These are phyloP conservation scores for Pleurotus djamor DNA, from an alignment of 768 basidiomycete genomes.

Conservation along the genomic window DNA sequence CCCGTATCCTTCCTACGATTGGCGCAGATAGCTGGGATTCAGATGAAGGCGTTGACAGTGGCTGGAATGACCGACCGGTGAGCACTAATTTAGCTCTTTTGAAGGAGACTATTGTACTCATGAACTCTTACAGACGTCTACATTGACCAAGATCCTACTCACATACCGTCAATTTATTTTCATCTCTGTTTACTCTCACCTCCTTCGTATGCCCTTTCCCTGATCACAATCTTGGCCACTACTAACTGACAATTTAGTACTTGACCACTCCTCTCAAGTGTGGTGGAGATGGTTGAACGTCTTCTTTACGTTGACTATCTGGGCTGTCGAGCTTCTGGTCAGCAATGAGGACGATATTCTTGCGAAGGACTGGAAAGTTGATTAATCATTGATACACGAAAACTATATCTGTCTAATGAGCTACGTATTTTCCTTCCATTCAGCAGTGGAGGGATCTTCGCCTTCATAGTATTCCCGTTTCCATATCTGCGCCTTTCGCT, in stretches of 20 bases:
- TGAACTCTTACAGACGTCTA: constrained; percentile 61
- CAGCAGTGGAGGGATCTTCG: constrained; percentile 54
- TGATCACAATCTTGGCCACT: background rate
- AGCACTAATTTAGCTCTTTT: background rate
- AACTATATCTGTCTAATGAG: background rate
- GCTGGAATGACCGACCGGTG: constrained; percentile 79
- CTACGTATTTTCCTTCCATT: constrained; percentile 68
- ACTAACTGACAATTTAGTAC: constrained; percentile 41
- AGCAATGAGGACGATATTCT: constrained; percentile 68
- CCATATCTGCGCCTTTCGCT: constrained; percentile 85
- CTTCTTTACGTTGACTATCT: constrained; percentile 80
- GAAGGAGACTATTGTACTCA: background rate
- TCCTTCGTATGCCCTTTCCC: constrained; percentile 58
- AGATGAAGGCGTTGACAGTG: constrained; percentile 58
- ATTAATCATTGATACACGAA: constrained; percentile 35
- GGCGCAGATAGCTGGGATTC: constrained; percentile 79
- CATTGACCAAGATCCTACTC: constrained; percentile 67
- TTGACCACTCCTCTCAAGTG: constrained; percentile 87
- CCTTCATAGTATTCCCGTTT: constrained; percentile 88
- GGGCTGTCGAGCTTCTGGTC: constrained; percentile 81
- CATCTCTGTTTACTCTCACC: constrained; percentile 83
- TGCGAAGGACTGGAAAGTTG: constrained; percentile 78
- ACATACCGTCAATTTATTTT: constrained; percentile 86
- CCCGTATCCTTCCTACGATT: constrained; percentile 81
- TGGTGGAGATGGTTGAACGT: constrained; percentile 96